Conservation (phyloP, 2,329 filamentous ascomycete species). For the Mycogone perniciosa region DNA sequence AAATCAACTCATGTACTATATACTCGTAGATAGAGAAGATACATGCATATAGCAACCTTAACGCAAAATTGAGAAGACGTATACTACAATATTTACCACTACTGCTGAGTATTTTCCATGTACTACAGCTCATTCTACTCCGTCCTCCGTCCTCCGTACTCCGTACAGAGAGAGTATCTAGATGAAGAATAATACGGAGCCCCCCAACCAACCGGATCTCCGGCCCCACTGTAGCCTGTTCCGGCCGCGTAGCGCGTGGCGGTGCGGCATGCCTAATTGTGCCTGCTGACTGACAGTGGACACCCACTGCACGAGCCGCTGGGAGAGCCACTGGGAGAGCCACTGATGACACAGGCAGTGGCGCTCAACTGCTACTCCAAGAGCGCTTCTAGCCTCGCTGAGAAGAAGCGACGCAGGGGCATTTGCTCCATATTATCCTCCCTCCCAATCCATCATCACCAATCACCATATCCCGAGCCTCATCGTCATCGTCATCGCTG, state of each 20-base stretch:
- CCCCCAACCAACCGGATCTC: slow-evolving; percentile 2
- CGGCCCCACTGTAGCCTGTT: slow-evolving; percentile 8
- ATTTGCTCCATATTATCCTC: neutral
- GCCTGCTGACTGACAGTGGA: neutral
- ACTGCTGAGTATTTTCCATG: no score
- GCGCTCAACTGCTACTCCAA: no score
- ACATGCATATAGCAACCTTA: no score
- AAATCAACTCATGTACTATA: no score
- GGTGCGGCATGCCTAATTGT: slow-evolving; percentile 12
- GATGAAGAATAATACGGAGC: no score
- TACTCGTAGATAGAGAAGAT: no score
- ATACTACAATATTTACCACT: no score
- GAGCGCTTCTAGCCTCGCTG: no score
- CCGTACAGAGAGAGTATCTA: no score
- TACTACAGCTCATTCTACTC: no score
- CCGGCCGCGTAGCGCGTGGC: slow-evolving; percentile 20
- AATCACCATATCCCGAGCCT: neutral
- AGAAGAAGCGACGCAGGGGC: neutral
- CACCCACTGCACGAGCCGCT: neutral
- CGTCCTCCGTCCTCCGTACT: no score
- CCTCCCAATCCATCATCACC: neutral
- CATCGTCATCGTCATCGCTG: neutral
- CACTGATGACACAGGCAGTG: neutral
- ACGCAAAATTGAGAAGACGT: no score
- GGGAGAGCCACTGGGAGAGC: neutral